A percentile compares a stretch with the other conserved stretches of the same genome.
phyloP scores from a whole-genome alignment of 176 grass and related monocot species.

The Eleusine coracana region DNA sequence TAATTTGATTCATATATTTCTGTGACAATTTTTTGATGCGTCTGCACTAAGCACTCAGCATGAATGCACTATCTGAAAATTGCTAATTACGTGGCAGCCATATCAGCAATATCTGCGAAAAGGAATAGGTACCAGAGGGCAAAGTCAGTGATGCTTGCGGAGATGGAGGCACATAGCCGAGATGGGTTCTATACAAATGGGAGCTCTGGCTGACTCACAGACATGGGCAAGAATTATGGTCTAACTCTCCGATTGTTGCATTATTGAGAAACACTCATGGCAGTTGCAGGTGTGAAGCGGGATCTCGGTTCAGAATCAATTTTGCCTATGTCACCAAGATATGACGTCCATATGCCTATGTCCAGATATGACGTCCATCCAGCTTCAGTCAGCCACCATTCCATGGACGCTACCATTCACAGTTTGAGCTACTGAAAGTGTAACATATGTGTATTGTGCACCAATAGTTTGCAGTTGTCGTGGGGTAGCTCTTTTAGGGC shows the following conservation, averaged over 20 bases:
- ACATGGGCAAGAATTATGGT: background rate
- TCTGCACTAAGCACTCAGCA: background rate
- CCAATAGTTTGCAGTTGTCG: background rate
- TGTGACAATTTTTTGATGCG: background rate
- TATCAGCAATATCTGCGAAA: slow-evolving; percentile 88
- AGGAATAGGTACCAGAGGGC: slow-evolving; percentile 96
- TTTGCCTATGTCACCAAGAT: slow-evolving; percentile 19
- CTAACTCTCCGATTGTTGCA: background rate
- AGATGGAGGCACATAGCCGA: slow-evolving; percentile 77
- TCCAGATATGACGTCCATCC: background rate
- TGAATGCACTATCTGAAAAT: background rate
- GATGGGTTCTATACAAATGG: slow-evolving; percentile 63
- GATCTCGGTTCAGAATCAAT: slow-evolving; percentile 14
- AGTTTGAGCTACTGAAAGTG: slow-evolving; percentile 22
- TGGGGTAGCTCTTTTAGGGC: background rate
- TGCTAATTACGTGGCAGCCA: slow-evolving; percentile 23
- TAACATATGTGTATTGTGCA: slow-evolving; percentile 19
- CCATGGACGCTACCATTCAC: slow-evolving; percentile 1
- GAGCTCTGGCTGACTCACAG: slow-evolving; percentile 38
- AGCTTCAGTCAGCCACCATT: slow-evolving; percentile 13
- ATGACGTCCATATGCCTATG: background rate
- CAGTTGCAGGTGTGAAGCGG: slow-evolving; percentile 10
- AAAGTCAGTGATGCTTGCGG: slow-evolving; percentile 91
- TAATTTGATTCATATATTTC: background rate
- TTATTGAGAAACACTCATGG: slow-evolving; percentile 16